Conservation (phyloP, 139 green algal genomes). For the Edaphochlamys debaryana region DNA sequence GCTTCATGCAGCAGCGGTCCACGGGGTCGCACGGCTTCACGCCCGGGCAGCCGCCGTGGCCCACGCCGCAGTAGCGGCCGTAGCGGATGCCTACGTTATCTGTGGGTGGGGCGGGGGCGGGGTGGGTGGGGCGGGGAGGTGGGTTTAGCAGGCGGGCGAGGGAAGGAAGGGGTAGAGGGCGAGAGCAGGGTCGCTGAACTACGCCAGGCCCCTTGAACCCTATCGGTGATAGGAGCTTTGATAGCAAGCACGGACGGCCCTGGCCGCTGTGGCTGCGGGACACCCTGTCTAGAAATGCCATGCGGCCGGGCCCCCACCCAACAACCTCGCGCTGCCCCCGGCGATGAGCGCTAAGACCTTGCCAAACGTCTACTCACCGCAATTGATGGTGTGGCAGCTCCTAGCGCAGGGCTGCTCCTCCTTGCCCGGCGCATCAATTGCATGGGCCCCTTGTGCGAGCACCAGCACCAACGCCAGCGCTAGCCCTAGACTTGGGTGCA, state of each 20-base stretch:
- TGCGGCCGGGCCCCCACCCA: too few species aligned
- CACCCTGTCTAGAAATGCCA: not conserved
- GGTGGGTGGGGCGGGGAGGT: too few species aligned
- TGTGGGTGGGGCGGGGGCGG: not conserved
- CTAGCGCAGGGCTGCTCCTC: slow-evolving; percentile 23
- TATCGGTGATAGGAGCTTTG: too few species aligned
- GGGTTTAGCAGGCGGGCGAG: too few species aligned
- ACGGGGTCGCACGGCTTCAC: slow-evolving; percentile 39
- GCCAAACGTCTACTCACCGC: slow-evolving; percentile 1
- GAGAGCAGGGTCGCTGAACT: too few species aligned
- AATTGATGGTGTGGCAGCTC: slow-evolving; percentile 36
- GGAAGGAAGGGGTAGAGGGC: too few species aligned
- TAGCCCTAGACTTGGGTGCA: too few species aligned
- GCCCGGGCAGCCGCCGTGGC: slow-evolving; percentile 23
- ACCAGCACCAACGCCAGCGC: not conserved
- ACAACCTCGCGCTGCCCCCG: too few species aligned
- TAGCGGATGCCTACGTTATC: slow-evolving; percentile 35
- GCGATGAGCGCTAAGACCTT: too few species aligned
- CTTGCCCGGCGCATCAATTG: not conserved
- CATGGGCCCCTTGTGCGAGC: not conserved
- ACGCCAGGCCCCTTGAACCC: too few species aligned
- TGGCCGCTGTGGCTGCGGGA: too few species aligned
- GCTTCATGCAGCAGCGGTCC: slow-evolving; percentile 22
- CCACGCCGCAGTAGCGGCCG: slow-evolving; percentile 29
- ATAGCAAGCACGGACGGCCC: not conserved